Conservation (phyloP, 495 filamentous ascomycete species). For the Penicillium psychrofluorescens region DNA sequence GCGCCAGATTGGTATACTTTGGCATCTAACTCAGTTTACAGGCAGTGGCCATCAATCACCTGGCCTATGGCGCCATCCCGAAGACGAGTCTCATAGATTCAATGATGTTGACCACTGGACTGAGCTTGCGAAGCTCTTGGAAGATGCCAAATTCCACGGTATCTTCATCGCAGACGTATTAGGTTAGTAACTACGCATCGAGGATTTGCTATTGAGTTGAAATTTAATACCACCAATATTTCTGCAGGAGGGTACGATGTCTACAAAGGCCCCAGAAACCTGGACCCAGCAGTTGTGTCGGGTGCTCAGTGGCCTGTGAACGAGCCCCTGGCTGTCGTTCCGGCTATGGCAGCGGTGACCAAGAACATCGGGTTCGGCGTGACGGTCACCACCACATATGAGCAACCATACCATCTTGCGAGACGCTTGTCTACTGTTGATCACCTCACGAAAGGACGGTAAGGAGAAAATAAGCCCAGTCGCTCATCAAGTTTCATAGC, state of each 20-base stretch:
- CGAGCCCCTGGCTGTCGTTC: constrained; percentile 36
- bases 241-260: constrained; percentile 53
- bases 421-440: constrained; percentile 58
- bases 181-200: constrained; percentile 12
- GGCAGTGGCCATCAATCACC: constrained; percentile 48
- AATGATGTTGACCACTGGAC: constrained; percentile 47
- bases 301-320: constrained; percentile 66
- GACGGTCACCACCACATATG: constrained; percentile 63
- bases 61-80: constrained; percentile 46
- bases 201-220: background rate
- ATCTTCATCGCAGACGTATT: constrained; percentile 52
- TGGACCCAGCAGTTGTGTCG: constrained; percentile 49
- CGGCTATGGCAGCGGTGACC: constrained; percentile 45
- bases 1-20: background rate
- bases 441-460: constrained; percentile 58
- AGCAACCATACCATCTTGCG: constrained; percentile 63
- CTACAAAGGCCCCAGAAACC: constrained; percentile 50
- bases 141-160: constrained; percentile 46
- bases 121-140: constrained; percentile 41
- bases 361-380: constrained; percentile 62
- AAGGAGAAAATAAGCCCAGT: constrained; percentile 3
- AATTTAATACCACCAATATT: background rate
- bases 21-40: constrained; percentile 7
- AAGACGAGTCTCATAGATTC: constrained; percentile 45
- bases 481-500: background rate